These are phyloP conservation scores for Solanum sitiens DNA, from an alignment of 257 asterid genomes.

Conservation along the genomic window DNA sequence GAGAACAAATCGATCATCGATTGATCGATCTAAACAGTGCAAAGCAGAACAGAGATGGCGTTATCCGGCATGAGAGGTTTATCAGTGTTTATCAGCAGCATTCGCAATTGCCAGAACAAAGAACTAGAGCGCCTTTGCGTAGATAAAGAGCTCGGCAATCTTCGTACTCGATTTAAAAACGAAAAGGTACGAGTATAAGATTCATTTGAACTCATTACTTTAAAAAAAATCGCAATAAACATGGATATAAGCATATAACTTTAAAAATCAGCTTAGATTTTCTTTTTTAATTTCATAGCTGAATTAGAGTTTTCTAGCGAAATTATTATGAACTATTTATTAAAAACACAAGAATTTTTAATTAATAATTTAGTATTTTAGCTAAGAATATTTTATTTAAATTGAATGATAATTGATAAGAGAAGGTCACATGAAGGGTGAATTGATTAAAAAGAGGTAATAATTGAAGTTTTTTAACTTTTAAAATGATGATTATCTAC, in stretches of 20 bases:
- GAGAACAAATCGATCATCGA: background rate
- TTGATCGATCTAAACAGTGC: background rate
- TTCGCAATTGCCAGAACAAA: constrained; percentile 91
- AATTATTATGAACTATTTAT: no score
- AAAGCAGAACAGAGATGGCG: constrained; percentile 51
- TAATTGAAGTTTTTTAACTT: background rate
- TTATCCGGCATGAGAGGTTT: constrained; percentile 97
- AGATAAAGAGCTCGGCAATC: constrained; percentile 87
- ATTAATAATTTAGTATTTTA: background rate
- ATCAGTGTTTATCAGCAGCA: constrained; percentile 90
- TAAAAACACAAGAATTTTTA: no score
- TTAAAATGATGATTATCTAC: background rate
- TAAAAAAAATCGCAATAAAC: background rate
- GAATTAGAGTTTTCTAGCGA: background rate
- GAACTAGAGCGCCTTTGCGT: constrained; percentile 94
- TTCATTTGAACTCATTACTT: constrained; percentile 18
- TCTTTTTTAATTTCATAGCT: no score
- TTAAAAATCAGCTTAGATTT: no score
- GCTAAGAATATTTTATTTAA: background rate
- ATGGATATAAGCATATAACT: no score
- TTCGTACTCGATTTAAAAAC: constrained; percentile 82
- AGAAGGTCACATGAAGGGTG: background rate
- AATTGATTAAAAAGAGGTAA: background rate
- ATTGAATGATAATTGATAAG: background rate
- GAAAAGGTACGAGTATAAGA: background rate